A percentile compares a stretch with the other conserved stretches of the same genome.
These are phyloP conservation scores for Aspergillus fischeri DNA, from an alignment of 2,329 filamentous ascomycete genomes.

Conservation along the genomic window DNA sequence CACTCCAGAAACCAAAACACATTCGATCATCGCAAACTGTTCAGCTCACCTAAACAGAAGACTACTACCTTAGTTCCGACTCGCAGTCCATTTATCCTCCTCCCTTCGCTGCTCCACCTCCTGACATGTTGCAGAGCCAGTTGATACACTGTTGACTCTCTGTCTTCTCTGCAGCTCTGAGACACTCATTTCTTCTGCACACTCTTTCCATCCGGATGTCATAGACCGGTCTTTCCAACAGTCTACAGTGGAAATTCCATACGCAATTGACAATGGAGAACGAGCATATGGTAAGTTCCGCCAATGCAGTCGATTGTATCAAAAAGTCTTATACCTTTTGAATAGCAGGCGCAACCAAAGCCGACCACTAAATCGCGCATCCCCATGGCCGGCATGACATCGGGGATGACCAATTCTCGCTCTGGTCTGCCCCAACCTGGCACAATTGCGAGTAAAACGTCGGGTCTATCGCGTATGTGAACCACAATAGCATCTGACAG, in stretches of 20 bases:
- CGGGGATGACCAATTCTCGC: conserved; percentile 51
- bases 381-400: conserved; percentile 40
- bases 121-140: conserved; percentile 13
- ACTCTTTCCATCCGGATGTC: not conserved
- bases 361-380: conserved; percentile 27
- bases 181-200: conserved; percentile 5
- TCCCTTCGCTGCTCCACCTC: conserved; percentile 10
- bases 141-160: conserved; percentile 3
- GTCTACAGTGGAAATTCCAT: not conserved
- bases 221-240: not conserved
- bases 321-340: conserved; percentile 2
- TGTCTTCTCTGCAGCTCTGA: not conserved
- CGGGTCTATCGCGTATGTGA: conserved; percentile 39
- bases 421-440: conserved; percentile 43
- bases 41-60: not conserved
- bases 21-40: not conserved
- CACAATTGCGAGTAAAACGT: conserved; percentile 45
- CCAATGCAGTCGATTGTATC: not conserved
- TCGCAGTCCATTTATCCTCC: not conserved
- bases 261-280: conserved; percentile 25
- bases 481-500: not conserved
- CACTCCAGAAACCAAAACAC: conserved; percentile 26
- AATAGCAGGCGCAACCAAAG: conserved; percentile 23
- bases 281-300: conserved; percentile 27
- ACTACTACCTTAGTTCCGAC: not conserved